These are phyloP conservation scores for Kockiozyma suomiensis DNA, from an alignment of 805 yeast species.

Conservation along the genomic window DNA sequence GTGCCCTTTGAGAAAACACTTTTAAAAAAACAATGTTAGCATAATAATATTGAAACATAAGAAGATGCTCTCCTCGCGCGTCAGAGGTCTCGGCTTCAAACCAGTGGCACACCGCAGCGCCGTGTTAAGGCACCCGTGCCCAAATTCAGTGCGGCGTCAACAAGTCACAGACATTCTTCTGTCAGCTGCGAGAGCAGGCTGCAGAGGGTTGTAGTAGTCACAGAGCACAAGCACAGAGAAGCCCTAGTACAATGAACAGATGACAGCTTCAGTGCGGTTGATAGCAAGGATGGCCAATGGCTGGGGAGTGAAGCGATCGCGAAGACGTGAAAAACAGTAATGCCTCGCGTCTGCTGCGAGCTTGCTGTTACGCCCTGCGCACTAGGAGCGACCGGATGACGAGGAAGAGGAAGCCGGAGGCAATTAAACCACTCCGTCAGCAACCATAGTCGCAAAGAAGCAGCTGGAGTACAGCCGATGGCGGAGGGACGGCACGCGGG, in stretches of 20 bases:
- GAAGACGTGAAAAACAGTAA: neutral
- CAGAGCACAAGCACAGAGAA: neutral
- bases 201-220: neutral
- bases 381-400: neutral
- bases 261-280: too few relatives aligned
- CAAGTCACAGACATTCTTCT: neutral
- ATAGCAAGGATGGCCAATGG: neutral
- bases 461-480: neutral
- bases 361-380: neutral
- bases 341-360: neutral
- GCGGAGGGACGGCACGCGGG: slow-evolving; percentile 2
- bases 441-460: neutral
- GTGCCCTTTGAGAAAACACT: slow-evolving; percentile 79
- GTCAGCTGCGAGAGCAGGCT: neutral
- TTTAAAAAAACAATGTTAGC: neutral
- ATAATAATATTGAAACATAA: neutral
- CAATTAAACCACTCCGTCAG: too few relatives aligned
- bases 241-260: too few relatives aligned
- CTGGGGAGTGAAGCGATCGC: neutral
- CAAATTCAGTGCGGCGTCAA: neutral
- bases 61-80: neutral
- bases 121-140: neutral
- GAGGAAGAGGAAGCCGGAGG: neutral
- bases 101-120: neutral
- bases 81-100: neutral